Conservation (phyloP, 805 yeast species). For the Yarrowia sp. region DNA sequence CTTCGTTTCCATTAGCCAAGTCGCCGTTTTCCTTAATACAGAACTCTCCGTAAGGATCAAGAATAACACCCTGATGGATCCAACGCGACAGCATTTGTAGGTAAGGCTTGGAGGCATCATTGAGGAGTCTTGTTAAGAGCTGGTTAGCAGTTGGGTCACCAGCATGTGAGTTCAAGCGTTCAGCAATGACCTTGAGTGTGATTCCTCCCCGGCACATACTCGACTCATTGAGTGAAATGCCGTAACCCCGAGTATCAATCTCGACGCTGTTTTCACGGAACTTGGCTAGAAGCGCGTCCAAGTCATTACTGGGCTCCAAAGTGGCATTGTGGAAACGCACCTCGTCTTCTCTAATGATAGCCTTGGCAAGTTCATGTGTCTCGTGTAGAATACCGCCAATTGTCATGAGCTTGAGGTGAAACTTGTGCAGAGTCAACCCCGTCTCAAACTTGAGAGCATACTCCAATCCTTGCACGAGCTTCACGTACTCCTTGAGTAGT, state of each 20-base stretch:
- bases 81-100: slow-evolving; percentile 70
- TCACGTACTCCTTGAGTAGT: slow-evolving; percentile 42
- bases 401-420: slow-evolving; percentile 52
- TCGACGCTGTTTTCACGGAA: slow-evolving; percentile 21
- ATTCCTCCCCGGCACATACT: slow-evolving; percentile 65
- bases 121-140: slow-evolving; percentile 54
- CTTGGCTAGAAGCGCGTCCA: slow-evolving; percentile 18
- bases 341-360: slow-evolving; percentile 44
- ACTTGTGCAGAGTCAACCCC: slow-evolving; percentile 55
- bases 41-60: slow-evolving; percentile 82
- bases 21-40: slow-evolving; percentile 50
- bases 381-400: slow-evolving; percentile 48
- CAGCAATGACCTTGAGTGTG: slow-evolving; percentile 60
- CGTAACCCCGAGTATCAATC: slow-evolving; percentile 20
- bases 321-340: slow-evolving; percentile 27
- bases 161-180: slow-evolving; percentile 51
- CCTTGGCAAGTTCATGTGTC: slow-evolving; percentile 55
- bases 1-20: slow-evolving; percentile 33
- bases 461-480: slow-evolving; percentile 46
- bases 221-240: slow-evolving; percentile 18
- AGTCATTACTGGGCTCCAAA: slow-evolving; percentile 9
- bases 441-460: slow-evolving; percentile 49
- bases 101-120: slow-evolving; percentile 60
- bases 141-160: slow-evolving; percentile 63
- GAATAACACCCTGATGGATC: slow-evolving; percentile 69